Evolutionary conservation across 768 basidiomycete genomes (phyloP), one percentile per base, ranked within the genome.

Genomic region (Mycena floridula): DNA sequence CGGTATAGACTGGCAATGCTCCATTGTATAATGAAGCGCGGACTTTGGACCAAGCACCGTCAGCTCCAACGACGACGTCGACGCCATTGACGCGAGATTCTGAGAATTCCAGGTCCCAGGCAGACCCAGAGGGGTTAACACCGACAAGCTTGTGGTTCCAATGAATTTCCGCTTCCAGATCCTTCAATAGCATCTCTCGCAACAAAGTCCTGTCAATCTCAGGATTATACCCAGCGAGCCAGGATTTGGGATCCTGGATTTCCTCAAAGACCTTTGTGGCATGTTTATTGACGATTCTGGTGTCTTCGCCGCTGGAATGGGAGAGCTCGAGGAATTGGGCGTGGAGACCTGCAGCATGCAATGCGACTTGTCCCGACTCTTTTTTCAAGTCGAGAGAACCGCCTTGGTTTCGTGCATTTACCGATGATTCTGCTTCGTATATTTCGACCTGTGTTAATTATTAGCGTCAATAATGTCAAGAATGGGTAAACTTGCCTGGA

Each of bases 61-160:
- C 67, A n/a, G 67, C 66, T 8, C 67, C 67, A 35, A 69, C 49
- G 32, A 66, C 44, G 40, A 64, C 3, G 42, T 55, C 59, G 24
- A 42, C 44, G 3, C n/a, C n/a, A n/a, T n/a, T n/a, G n/a, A n/a
- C n/a, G n/a, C n/a, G n/a, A n/a, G n/a, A n/a, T n/a, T n/a, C n/a
- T n/a, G n/a, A n/a, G n/a, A n/a, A n/a, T n/a, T n/a, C n/a, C n/a
- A n/a, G n/a, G n/a, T n/a, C n/a, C n/a, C n/a, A n/a, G n/a, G n/a
- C n/a, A n/a, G n/a, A n/a, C n/a, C n/a, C n/a, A n/a, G n/a, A n/a
- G n/a, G n/a, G n/a, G n/a, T n/a, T n/a, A 38, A 56, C 44, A 4
- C 25, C 22, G 15, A 42, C 26, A 27, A 62, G 40, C 28, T 55
- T 55, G 20, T 50, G 46, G 11, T 51, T 50, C 56, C 59, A 62